Evolutionary conservation across 768 basidiomycete genomes (phyloP), one percentile per base, ranked within the genome.

Genomic region (Suillus cothurnatus): DNA sequence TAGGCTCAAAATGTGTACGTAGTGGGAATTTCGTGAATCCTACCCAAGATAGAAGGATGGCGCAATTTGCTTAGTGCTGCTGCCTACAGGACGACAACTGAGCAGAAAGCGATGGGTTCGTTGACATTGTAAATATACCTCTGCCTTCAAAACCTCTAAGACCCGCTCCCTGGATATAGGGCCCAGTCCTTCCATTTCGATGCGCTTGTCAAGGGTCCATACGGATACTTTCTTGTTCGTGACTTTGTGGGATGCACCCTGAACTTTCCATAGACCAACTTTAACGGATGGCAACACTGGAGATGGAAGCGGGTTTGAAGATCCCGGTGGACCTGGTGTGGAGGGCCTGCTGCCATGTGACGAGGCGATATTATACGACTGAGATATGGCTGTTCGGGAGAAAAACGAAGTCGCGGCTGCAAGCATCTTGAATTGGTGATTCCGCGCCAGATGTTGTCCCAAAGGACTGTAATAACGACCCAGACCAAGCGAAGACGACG

Each of bases 21-120:
- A 34, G 15, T 19, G 45, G 56, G 67, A 69, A 66, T 65, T 43
- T 36, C 3, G 5, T 41, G 28, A 41, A 32, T 67, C 80, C 63
- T 71, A 93, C 93, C 93, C 64, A 99, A 84, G 59, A 99, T 88
- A 66, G 92, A 96, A 5, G 97, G 97, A 79, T 99, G 97, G 38
- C 97, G 85, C 52, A 99, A 79, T 68, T 90, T 86, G 32, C 93
- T 87, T 23, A 98, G 80, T 3, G 95, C 91, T 66, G 91, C 86
- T 5, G 92, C 93, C 96, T 96, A 66, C 14, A n/a, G 62, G 53
- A 61, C 49, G 43, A 45, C 32, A 45, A 59, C 66, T 49, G 59
- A 41, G 32, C 36, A 52, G 23, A 39, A 14, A 23, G 34, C n/a
- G n/a, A 21, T 63, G 56, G 34, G 8, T 3, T 43, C 62, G 58